A percentile compares a stretch with the other conserved stretches of the same genome.
phyloP scores from a whole-genome alignment of 495 filamentous ascomycete genomes.

The Talaromyces liani region DNA sequence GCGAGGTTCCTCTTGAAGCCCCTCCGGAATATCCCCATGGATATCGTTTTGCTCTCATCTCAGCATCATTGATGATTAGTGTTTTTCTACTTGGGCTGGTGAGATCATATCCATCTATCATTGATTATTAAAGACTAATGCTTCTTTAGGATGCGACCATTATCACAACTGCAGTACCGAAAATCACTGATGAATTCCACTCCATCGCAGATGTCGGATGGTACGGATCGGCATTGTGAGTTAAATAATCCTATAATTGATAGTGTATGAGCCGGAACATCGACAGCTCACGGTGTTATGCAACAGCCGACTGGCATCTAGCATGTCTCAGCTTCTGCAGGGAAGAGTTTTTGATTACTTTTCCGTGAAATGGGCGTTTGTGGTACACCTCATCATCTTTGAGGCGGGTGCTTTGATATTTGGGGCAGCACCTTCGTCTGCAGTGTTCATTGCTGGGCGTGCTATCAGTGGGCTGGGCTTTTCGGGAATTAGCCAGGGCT shows the following conservation, averaged over 20 bases:
- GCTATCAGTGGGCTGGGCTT: neutral
- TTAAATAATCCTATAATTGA: neutral
- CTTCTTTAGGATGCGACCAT: neutral
- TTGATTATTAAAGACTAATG: neutral
- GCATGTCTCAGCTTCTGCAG: neutral
- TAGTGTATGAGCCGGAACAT: neutral
- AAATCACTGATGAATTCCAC: neutral
- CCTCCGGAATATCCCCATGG: neutral
- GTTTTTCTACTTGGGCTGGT: neutral
- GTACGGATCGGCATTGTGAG: neutral
- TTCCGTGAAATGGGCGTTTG: neutral
- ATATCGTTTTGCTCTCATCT: neutral
- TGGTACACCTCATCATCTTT: neutral
- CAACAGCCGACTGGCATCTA: neutral
- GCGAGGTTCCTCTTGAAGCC: neutral
- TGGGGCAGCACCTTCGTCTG: neutral
- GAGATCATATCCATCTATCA: neutral
- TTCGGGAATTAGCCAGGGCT: neutral
- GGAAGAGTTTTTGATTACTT: neutral
- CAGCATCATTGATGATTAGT: neutral
- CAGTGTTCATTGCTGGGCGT: neutral
- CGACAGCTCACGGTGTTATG: neutral
- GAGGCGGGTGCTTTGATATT: neutral
- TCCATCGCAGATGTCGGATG: neutral
- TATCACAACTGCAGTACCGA: neutral